Evolutionary conservation across 2,329 filamentous ascomycete species (phyloP), one percentile per base, ranked within the genome.

Genomic region (Botrytis paeoniae): DNA sequence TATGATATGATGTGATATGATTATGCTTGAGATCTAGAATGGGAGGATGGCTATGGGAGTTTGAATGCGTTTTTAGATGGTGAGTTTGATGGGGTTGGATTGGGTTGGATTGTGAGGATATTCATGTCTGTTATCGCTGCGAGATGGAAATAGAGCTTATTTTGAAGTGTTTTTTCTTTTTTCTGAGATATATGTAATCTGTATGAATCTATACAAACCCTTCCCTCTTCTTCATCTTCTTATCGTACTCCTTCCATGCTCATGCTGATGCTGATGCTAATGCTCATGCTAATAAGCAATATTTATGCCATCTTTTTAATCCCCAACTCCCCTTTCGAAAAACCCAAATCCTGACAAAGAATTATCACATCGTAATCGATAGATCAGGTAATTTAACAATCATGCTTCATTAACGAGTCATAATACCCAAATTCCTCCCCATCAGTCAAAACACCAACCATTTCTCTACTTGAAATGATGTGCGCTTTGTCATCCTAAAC

Each of bases 401-500:
- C 62, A 68, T 68, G 62, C 61, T 68, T 68, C 51, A 51, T 68
- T 68, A 68, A 48, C 51, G 57, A 66, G 61, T 29, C 63, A 61
- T 69, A 22, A 61, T 60, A 69, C 54, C 39, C 54, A 61, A 61
- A 25, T 66, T 2, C 35, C 18, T 41, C 59, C 59, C 37, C 10
- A 1, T 10, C 1, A 51, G 20, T 32, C 32, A 66, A 48, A 66
- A 51, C 32, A 66, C 18, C 64, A 54, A 22, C 10, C 16, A 54
- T 68, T n/a, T 57, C n/a, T 57, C 16, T 25, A 41, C 0, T 22
- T 20, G 20, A n/a, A 12, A 68, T 39, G 35, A 41, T 22, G 29
- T 22, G 35, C 25, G 25, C 48, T 29, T 32, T 18, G 14, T 16
- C 51, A 57, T 3, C n/a, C 14, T 54, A 2, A 29, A 57, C 35